Evolutionary conservation across 1,139 yeast species (phyloP).

Genomic region (Yarrowia galli): DNA sequence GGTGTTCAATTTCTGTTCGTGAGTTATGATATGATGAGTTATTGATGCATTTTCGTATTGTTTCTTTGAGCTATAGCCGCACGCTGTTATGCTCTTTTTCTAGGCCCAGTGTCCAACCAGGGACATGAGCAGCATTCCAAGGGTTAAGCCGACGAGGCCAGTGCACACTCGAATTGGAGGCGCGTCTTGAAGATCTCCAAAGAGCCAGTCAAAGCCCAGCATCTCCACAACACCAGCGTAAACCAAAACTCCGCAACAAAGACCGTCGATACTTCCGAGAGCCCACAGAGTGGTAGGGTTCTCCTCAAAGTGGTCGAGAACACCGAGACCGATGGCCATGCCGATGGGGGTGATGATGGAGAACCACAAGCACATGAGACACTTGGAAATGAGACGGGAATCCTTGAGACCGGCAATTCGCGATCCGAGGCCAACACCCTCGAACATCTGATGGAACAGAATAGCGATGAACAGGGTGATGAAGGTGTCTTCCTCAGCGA

Average conservation of each 20-base stretch:
- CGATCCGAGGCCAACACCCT: conserved; percentile 88
- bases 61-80: too few relatives aligned
- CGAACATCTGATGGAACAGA: conserved; percentile 90
- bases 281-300: conserved; percentile 65
- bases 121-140: conserved; percentile 55
- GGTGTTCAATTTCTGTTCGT: too few relatives aligned
- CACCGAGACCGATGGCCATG: conserved; percentile 85
- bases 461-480: conserved; percentile 76
- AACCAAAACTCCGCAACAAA: conserved; percentile 80
- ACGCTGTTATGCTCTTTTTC: too few relatives aligned
- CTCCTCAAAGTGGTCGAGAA: conserved; percentile 64
- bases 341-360: conserved; percentile 77
- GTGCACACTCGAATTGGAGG: conserved; percentile 49
- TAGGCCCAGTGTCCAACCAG: conserved; percentile 55
- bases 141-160: conserved; percentile 48
- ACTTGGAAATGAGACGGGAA: conserved; percentile 37
- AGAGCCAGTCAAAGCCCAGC: conserved; percentile 73
- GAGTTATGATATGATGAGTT: too few relatives aligned
- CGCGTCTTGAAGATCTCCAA: conserved; percentile 49
- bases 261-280: conserved; percentile 75
- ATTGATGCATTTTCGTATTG: not conserved
- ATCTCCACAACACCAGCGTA: conserved; percentile 85
- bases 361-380: conserved; percentile 56
- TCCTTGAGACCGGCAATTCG: conserved; percentile 68
- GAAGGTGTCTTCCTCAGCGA: conserved; percentile 71